These are phyloP conservation scores for Gracilariopsis chorda DNA, from an alignment of 23 red algal genomes.

Conservation along the genomic window DNA sequence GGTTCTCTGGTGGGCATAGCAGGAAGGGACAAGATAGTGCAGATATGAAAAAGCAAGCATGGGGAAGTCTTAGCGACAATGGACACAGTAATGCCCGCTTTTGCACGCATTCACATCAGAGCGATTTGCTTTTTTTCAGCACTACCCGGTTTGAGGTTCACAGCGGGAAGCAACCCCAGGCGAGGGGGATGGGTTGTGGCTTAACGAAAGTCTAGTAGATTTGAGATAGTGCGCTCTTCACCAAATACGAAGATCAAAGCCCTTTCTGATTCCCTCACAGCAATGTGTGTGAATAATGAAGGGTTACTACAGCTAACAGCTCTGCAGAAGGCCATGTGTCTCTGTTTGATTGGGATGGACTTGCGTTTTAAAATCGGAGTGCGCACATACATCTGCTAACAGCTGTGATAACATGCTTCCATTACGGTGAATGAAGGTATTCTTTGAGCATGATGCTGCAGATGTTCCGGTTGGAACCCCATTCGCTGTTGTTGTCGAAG, in stretches of 20 bases:
- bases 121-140: not conserved
- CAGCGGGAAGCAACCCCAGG: not conserved
- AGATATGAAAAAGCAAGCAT: not conserved
- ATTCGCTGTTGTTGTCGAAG: conserved; percentile 87
- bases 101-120: not conserved
- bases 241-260: not conserved
- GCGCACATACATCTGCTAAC: too few relatives aligned
- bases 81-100: not conserved
- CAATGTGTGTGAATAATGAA: not conserved
- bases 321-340: conserved; percentile 27
- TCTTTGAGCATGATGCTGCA: conserved; percentile 71
- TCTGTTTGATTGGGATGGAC: conserved; percentile 16
- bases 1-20: not conserved
- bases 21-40: not conserved
- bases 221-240: not conserved
- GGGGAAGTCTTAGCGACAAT: not conserved
- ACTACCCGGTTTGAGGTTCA: not conserved
- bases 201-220: not conserved
- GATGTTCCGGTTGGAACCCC: conserved; percentile 83
- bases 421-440: too few relatives aligned
- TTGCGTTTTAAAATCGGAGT: not conserved
- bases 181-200: conserved; percentile 16
- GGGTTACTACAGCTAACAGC: not conserved
- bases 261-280: conserved; percentile 1
- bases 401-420: too few relatives aligned